Conservation (phyloP, 2,329 filamentous ascomycete species). For the Bipolaris gigantea region DNA sequence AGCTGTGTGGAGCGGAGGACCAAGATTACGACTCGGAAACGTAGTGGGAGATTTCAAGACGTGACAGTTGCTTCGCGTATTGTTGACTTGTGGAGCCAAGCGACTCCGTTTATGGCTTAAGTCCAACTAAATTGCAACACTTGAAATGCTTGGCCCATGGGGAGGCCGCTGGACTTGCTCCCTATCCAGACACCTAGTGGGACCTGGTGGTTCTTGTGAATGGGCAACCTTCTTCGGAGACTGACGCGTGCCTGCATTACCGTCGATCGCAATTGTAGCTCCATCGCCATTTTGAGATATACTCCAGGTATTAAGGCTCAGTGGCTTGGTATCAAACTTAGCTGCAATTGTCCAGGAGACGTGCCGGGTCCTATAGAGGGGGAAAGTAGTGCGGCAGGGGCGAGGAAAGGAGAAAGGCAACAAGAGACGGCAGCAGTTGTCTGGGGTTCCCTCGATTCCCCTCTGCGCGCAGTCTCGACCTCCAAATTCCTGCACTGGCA, state of each 20-base stretch:
- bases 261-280: conserved; percentile 3
- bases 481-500: background rate
- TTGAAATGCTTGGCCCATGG: conserved; percentile 22
- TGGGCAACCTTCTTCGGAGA: conserved; percentile 19
- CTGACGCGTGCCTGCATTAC: conserved; percentile 22
- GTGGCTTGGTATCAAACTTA: background rate
- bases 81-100: conserved; percentile 19
- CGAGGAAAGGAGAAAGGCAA: background rate
- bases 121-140: conserved; percentile 39
- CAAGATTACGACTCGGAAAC: conserved; percentile 14
- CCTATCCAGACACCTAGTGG: conserved; percentile 9
- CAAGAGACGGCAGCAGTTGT: background rate
- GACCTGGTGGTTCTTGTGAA: conserved; percentile 20
- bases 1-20: conserved; percentile 15
- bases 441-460: background rate
- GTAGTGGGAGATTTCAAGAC: conserved; percentile 24
- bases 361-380: background rate
- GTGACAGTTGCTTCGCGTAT: conserved; percentile 19
- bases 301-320: background rate
- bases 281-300: background rate
- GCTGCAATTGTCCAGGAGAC: background rate
- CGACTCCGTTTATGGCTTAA: conserved; percentile 17
- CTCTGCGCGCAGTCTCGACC: background rate
- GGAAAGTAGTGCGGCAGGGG: background rate
- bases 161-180: conserved; percentile 5